A percentile compares a stretch with the other conserved stretches of the same genome.
Conservation (phyloP, 352 stramenopile species). For the Phytophthora kernoviae region DNA sequence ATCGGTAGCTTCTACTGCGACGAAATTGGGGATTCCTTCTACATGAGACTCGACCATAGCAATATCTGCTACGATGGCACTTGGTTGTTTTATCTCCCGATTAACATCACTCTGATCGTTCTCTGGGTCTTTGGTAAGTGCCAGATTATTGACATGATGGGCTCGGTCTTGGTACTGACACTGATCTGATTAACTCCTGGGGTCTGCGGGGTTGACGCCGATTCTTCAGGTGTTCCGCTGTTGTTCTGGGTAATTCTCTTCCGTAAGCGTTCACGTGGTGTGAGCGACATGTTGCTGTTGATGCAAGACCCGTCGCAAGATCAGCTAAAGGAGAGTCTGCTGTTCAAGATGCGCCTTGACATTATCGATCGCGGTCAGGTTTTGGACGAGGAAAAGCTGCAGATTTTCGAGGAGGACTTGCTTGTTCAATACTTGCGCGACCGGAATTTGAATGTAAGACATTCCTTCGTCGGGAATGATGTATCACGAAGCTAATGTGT, state of each 20-base stretch:
- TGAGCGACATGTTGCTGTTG: conserved; percentile 56
- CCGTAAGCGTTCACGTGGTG: conserved; percentile 48
- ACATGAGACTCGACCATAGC: conserved; percentile 69
- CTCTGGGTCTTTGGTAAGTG: conserved; percentile 69
- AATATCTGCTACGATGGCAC: conserved; percentile 55
- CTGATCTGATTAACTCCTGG: too few relatives aligned
- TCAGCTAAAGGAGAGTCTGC: conserved; percentile 47
- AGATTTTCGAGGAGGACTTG: conserved; percentile 55
- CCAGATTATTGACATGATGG: neutral
- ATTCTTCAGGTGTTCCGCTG: conserved; percentile 58
- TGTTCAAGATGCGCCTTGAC: conserved; percentile 56
- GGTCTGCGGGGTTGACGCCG: too few relatives aligned
- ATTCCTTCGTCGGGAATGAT: too few relatives aligned
- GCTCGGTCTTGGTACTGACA: too few relatives aligned
- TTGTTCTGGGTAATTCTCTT: conserved; percentile 75
- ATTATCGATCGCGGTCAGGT: conserved; percentile 42
- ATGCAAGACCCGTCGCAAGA: conserved; percentile 42
- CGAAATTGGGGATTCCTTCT: conserved; percentile 61
- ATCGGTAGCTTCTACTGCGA: conserved; percentile 80
- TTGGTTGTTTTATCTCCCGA: conserved; percentile 65
- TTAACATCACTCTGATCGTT: conserved; percentile 47
- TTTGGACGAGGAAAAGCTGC: conserved; percentile 52
- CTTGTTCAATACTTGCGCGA: conserved; percentile 61
- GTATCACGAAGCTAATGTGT: neutral
- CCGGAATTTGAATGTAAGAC: conserved; percentile 60